Evolutionary conservation across 2,329 filamentous ascomycete genomes (phyloP).

Genomic region (Neospermospora avenae): DNA sequence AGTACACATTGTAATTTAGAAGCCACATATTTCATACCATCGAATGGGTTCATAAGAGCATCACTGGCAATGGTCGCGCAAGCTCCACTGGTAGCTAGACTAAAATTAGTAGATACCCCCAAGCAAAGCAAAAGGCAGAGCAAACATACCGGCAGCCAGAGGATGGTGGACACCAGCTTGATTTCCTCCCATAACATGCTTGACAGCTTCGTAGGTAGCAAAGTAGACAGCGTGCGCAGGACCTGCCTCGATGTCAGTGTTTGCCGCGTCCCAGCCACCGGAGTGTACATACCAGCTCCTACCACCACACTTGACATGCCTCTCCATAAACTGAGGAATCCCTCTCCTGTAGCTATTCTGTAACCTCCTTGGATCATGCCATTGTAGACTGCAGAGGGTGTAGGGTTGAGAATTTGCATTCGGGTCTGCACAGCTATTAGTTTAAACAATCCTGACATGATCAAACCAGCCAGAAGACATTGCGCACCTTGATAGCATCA

Average conservation of each 20-base stretch:
- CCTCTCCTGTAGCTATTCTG: slow-evolving; percentile 87
- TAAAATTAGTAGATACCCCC: neutral
- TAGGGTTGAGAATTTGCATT: slow-evolving; percentile 93
- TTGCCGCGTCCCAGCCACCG: slow-evolving; percentile 3
- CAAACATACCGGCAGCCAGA: slow-evolving; percentile 74
- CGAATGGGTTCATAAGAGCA: slow-evolving; percentile 98
- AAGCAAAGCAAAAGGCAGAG: neutral
- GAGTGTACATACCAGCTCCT: slow-evolving; percentile 70
- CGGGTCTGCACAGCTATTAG: slow-evolving; percentile 64
- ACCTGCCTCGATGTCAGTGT: slow-evolving; percentile 51
- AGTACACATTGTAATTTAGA: slow-evolving; percentile 13
- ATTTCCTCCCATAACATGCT: slow-evolving; percentile 94
- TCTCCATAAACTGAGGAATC: slow-evolving; percentile 88
- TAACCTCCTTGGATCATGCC: slow-evolving; percentile 90
- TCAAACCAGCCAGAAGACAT: slow-evolving; percentile 3
- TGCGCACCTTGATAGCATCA: slow-evolving; percentile 85
- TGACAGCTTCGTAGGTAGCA: slow-evolving; percentile 95
- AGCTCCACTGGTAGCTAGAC: slow-evolving; percentile 81
- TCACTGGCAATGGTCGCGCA: slow-evolving; percentile 96
- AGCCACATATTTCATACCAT: slow-evolving; percentile 56
- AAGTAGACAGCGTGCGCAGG: slow-evolving; percentile 98
- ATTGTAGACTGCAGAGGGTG: slow-evolving; percentile 75
- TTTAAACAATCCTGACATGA: slow-evolving; percentile 12
- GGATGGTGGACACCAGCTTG: slow-evolving; percentile 84
- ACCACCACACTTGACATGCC: slow-evolving; percentile 95